phyloP scores from a whole-genome alignment of 805 yeast genomes.

The Saturnispora quitensis region DNA sequence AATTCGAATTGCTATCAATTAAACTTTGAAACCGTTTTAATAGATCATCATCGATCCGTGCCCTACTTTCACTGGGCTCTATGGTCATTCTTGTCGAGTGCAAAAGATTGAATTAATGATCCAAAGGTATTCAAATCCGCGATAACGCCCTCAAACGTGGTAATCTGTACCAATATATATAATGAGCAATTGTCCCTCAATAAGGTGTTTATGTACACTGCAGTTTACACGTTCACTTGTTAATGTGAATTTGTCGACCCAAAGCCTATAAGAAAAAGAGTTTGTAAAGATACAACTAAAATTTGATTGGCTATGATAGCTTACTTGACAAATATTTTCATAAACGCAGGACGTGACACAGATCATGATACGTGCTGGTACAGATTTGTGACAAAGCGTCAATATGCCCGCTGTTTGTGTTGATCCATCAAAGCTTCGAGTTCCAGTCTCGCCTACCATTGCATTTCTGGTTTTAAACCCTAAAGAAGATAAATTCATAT shows the following conservation, averaged over 20 bases:
- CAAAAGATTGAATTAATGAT: background rate
- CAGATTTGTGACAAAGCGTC: no score
- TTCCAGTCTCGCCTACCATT: no score
- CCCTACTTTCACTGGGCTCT: background rate
- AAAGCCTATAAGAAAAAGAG: background rate
- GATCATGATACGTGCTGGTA: no score
- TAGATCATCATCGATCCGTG: background rate
- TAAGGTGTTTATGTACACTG: background rate
- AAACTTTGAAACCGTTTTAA: background rate
- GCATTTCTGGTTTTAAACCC: no score
- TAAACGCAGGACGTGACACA: background rate
- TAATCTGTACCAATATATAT: background rate
- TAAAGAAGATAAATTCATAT: no score
- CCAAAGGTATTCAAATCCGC: background rate
- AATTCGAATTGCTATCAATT: background rate
- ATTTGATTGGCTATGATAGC: no score
- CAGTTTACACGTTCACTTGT: no score
- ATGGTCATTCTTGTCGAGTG: background rate
- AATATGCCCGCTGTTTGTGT: no score
- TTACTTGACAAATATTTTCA: background rate
- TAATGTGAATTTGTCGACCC: no score
- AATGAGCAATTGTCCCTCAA: background rate
- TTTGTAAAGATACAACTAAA: no score
- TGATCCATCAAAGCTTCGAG: no score
- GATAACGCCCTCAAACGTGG: background rate